Evolutionary conservation across 441 rosid species (phyloP).

Genomic region (Erodium texanum): DNA sequence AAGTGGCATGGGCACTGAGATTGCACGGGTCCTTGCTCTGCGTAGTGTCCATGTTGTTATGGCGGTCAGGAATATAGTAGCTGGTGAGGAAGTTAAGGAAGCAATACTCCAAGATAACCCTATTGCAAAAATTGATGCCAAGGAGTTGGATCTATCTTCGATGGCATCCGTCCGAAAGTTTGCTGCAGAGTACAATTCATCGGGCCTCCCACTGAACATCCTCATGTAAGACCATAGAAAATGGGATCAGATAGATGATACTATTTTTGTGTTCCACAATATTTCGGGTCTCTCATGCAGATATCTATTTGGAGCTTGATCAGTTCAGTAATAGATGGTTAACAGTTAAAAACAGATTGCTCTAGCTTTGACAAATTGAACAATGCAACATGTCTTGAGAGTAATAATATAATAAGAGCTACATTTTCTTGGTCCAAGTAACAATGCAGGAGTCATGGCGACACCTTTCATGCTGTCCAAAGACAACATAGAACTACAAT

Average conservation of each 20-base stretch:
- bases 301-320: no score
- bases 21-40: slow-evolving; percentile 31
- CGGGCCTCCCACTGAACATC: slow-evolving; percentile 25
- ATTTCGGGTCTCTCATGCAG: background rate
- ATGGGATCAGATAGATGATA: no score
- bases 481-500: slow-evolving; percentile 27
- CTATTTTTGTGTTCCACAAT: no score
- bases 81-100: slow-evolving; percentile 23
- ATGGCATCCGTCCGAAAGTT: slow-evolving; percentile 25
- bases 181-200: slow-evolving; percentile 20
- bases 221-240: slow-evolving; percentile 24
- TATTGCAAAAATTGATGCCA: slow-evolving; percentile 25
- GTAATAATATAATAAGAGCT: background rate
- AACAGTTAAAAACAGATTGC: background rate
- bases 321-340: no score
- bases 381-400: background rate
- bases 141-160: slow-evolving; percentile 29
- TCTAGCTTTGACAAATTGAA: background rate
- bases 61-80: slow-evolving; percentile 25
- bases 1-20: slow-evolving; percentile 27
- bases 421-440: slow-evolving; percentile 14
- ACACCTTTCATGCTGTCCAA: slow-evolving; percentile 21
- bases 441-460: slow-evolving; percentile 27
- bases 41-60: slow-evolving; percentile 23
- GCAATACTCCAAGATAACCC: slow-evolving; percentile 20